A percentile compares a stretch with the other conserved stretches of the same genome.
These are phyloP conservation scores for Calonectria hongkongensis DNA, from an alignment of 2,329 filamentous ascomycete species.

Conservation along the genomic window DNA sequence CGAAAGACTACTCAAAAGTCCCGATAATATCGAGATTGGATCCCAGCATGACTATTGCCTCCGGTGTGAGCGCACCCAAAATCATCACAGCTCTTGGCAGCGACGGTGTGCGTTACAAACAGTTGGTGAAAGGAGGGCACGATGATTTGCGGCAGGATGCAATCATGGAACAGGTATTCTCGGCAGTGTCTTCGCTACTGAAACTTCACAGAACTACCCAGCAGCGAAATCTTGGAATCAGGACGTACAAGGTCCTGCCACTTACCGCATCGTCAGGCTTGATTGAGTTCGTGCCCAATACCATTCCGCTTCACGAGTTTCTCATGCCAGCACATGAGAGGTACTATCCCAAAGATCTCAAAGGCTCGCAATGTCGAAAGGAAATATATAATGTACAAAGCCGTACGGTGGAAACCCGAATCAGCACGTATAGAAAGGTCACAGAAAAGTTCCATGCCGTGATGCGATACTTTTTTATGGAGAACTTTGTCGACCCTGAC, in stretches of 20 bases:
- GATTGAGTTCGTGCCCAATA: slow-evolving; percentile 97
- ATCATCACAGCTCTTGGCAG: slow-evolving; percentile 88
- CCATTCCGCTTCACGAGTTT: slow-evolving; percentile 93
- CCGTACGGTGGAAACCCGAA: slow-evolving; percentile 80
- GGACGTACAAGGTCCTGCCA: slow-evolving; percentile 97
- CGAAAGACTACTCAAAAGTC: slow-evolving; percentile 84
- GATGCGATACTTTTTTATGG: slow-evolving; percentile 97
- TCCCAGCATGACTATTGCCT: slow-evolving; percentile 87
- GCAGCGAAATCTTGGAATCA: slow-evolving; percentile 90
- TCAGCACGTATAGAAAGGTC: slow-evolving; percentile 85
- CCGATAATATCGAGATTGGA: slow-evolving; percentile 85
- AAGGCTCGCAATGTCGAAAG: slow-evolving; percentile 84
- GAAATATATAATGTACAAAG: slow-evolving; percentile 84
- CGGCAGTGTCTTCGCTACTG: slow-evolving; percentile 92
- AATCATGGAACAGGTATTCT: slow-evolving; percentile 99
- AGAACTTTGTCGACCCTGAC: slow-evolving; percentile 93
- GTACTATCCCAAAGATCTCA: slow-evolving; percentile 91
- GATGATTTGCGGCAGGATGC: slow-evolving; percentile 98
- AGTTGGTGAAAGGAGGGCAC: slow-evolving; percentile 95
- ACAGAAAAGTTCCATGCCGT: slow-evolving; percentile 91
- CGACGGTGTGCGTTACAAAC: slow-evolving; percentile 88
- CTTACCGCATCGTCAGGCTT: slow-evolving; percentile 89
- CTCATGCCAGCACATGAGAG: slow-evolving; percentile 91
- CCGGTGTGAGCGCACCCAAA: slow-evolving; percentile 94
- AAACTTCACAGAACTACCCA: slow-evolving; percentile 90